Evolutionary conservation across 441 rosid genomes (phyloP).

Genomic region (Populus hybrid): DNA sequence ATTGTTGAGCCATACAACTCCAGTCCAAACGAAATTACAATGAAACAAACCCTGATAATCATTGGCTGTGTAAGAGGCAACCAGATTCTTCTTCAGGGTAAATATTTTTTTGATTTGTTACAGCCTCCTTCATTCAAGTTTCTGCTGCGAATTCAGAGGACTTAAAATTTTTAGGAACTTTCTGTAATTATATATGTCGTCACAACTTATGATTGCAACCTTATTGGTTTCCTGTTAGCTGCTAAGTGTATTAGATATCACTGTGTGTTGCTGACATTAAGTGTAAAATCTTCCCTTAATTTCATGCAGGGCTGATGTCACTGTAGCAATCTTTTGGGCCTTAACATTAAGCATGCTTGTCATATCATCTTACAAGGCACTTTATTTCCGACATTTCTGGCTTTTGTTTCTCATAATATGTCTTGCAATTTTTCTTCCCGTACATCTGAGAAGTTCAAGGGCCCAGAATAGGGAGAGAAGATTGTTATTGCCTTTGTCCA

Average conservation of each 20-base stretch:
- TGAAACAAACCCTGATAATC: background rate
- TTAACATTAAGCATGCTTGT: constrained; percentile 36
- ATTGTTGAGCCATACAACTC: background rate
- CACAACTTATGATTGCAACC: background rate
- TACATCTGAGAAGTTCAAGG: constrained; percentile 36
- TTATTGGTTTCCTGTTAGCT: background rate
- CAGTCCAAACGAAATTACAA: background rate
- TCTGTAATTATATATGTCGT: background rate
- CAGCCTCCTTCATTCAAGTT: background rate
- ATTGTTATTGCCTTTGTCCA: constrained; percentile 48
- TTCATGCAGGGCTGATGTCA: constrained; percentile 46
- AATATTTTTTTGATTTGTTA: too few relatives aligned
- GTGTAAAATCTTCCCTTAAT: constrained; percentile 9
- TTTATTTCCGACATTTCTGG: constrained; percentile 37
- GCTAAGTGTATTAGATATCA: background rate
- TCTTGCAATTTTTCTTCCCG: constrained; percentile 36
- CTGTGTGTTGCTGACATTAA: constrained; percentile 14
- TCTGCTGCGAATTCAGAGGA: background rate
- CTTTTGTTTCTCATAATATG: constrained; percentile 29
- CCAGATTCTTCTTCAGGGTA: background rate
- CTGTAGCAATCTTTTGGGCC: constrained; percentile 45
- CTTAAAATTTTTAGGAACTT: background rate
- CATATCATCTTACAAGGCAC: constrained; percentile 29
- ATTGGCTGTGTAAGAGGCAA: background rate
- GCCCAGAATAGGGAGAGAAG: constrained; percentile 44